Base-by-base conservation (phyloP, 129 eudicot species). In the Centaurea solstitialis region DNA sequence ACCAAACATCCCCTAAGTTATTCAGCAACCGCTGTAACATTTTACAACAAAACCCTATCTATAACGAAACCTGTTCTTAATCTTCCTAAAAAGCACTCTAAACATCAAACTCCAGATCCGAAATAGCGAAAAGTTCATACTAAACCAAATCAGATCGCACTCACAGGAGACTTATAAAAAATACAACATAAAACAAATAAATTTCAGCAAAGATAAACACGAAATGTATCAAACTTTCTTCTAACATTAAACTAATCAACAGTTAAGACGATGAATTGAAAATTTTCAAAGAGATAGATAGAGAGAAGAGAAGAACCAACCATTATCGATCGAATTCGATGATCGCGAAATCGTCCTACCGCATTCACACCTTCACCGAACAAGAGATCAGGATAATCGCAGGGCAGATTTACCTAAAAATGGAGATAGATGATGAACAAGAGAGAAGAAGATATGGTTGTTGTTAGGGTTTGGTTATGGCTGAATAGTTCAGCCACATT, bases 401-500 rank as follows among this genome's bases (percentile, higher is more conserved):
- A 15, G 20, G 59, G 59, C 47, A 3, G 28, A 47, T 79, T 22
- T 12, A 9, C 30, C 59, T 0, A 71, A 9, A 70, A 57, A n/a
- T n/a, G 45, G 15, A 57, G 47, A 65, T 41, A 20, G 75, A 73
- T 68, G 28, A 53, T 45, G 10, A 70, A 24, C 41, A 50, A 35
- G 64, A 30, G 10, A 26, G 30, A 26, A 79, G 70, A 68, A 68
- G 76, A 75, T 81, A 65, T 6, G 71, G 70, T 75, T 43, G 7
- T 79, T 64, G 74, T 37, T 82, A 75, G 85, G 85, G 85, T 82
- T 82, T 82, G 76, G 22, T 22, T 74, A 12, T 66, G 8, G 21
- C 68, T 45, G 66, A 72, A 24, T 37, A 38, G 13, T 65, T 24
- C 45, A 35, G 5, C 64, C 24, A n/a, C 4, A 66, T 21, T 6